These are phyloP conservation scores for Gonium pectorale DNA, from an alignment of 139 green algal genomes.

Conservation along the genomic window DNA sequence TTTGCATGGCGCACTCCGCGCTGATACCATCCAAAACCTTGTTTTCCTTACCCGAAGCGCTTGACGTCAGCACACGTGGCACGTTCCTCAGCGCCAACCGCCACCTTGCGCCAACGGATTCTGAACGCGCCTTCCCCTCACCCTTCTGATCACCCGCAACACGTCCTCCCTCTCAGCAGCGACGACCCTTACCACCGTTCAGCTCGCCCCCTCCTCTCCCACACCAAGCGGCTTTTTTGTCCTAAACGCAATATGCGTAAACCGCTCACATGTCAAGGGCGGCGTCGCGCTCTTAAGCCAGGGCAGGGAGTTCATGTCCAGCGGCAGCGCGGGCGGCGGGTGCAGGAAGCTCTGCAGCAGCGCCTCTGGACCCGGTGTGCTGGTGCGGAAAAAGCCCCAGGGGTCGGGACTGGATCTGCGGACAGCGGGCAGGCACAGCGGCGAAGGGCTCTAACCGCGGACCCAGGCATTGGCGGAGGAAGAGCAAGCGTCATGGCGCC, in stretches of 20 bases:
- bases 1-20: no score
- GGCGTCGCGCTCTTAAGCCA: conserved; percentile 42
- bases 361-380: conserved; percentile 30
- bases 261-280: conserved; percentile 19
- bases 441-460: no score
- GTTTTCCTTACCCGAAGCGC: no score
- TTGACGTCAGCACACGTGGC: background rate
- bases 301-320: conserved; percentile 21
- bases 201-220: background rate
- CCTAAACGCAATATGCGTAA: background rate
- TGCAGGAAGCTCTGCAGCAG: conserved; percentile 31
- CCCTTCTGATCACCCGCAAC: background rate
- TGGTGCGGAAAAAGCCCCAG: conserved; percentile 36
- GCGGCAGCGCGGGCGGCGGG: background rate
- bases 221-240: no score
- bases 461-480: no score
- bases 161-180: background rate
- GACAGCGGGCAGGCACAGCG: background rate
- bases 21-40: no score
- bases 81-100: background rate
- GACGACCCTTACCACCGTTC: background rate
- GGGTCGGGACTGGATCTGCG: conserved; percentile 17
- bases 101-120: background rate
- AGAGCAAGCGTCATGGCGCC: no score
- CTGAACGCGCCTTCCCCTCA: background rate